Evolutionary conservation across 352 stramenopile species (phyloP).

Genomic region (Thraustochytrium sp.): DNA sequence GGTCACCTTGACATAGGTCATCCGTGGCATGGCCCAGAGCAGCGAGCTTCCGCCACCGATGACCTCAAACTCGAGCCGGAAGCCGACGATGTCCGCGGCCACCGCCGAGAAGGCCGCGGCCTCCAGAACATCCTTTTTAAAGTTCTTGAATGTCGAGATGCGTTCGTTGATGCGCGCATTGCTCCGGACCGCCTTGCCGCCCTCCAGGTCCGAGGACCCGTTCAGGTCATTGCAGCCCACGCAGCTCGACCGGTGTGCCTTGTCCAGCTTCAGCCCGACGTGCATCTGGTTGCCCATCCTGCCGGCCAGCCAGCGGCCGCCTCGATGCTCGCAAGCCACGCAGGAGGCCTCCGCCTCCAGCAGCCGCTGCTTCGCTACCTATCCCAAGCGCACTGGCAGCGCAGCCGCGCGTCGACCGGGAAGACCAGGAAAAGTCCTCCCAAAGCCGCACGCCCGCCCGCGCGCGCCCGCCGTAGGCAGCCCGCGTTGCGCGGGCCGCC

Average conservation of each 20-base stretch:
- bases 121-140: slow-evolving; percentile 27
- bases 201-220: slow-evolving; percentile 21
- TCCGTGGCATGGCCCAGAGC: background rate
- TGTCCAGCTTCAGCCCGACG: slow-evolving; percentile 34
- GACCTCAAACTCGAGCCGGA: slow-evolving; percentile 32
- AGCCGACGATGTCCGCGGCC: slow-evolving; percentile 2
- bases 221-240: slow-evolving; percentile 23
- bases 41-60: background rate
- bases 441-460: too few relatives aligned
- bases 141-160: background rate
- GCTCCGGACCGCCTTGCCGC: background rate
- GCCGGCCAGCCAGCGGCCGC: too few relatives aligned
- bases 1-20: slow-evolving; percentile 28
- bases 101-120: slow-evolving; percentile 20
- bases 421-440: too few relatives aligned
- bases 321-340: background rate
- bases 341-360: background rate
- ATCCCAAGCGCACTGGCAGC: too few relatives aligned
- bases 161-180: slow-evolving; percentile 1
- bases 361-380: too few relatives aligned
- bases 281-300: slow-evolving; percentile 25
- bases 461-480: too few relatives aligned
- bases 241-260: background rate
- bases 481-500: background rate
- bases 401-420: too few relatives aligned